Evolutionary conservation across 2,329 filamentous ascomycete genomes (phyloP).

Genomic region (Pseudocercospora ulei): DNA sequence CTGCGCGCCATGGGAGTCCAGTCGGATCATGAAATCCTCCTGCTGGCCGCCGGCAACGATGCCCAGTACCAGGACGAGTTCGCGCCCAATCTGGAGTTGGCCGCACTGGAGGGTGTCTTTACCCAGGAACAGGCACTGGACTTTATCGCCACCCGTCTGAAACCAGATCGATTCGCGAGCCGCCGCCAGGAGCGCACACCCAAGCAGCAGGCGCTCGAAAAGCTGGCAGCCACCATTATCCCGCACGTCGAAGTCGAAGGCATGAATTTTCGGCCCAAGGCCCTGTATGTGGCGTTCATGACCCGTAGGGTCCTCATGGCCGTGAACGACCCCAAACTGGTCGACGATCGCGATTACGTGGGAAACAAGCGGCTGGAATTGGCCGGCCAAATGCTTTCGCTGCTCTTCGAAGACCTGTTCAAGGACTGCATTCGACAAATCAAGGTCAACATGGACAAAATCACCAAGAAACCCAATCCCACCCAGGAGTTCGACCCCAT

Average conservation of each 20-base stretch:
- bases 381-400: constrained; percentile 83
- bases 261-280: constrained; percentile 93
- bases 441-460: constrained; percentile 89
- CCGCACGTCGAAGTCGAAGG: constrained; percentile 87
- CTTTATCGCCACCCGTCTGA: constrained; percentile 76
- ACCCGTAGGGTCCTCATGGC: constrained; percentile 92
- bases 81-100: constrained; percentile 87
- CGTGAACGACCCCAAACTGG: constrained; percentile 73
- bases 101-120: constrained; percentile 69
- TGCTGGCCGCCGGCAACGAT: constrained; percentile 80
- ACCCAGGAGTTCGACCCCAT: constrained; percentile 81
- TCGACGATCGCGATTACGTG: constrained; percentile 95
- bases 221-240: constrained; percentile 82
- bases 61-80: constrained; percentile 89
- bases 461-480: constrained; percentile 84
- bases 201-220: constrained; percentile 84
- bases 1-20: constrained; percentile 89
- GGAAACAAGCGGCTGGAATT: constrained; percentile 94
- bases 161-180: constrained; percentile 61
- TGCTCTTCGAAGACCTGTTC: constrained; percentile 95
- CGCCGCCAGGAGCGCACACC: constrained; percentile 55
- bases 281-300: constrained; percentile 94
- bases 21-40: constrained; percentile 88
- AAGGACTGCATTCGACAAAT: constrained; percentile 86
- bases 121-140: constrained; percentile 95